Percentiles rank a stretch among this genome's conserved stretches.
These are phyloP conservation scores for Dothiorella sarmentorum DNA, from an alignment of 2,329 filamentous ascomycete genomes.

Conservation along the genomic window DNA sequence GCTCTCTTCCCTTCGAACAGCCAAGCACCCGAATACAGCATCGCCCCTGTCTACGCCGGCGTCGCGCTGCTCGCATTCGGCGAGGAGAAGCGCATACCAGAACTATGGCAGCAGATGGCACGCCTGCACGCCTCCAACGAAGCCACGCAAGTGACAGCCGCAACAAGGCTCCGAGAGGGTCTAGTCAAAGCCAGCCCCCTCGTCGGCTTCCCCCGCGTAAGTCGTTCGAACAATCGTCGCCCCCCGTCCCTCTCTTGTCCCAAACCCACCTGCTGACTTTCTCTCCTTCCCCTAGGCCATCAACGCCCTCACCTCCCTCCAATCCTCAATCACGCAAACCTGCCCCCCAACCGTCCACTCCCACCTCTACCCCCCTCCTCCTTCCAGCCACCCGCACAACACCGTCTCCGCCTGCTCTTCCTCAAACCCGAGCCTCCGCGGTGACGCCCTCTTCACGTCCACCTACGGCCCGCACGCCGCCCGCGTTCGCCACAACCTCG, in stretches of 20 bases:
- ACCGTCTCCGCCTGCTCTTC: not conserved
- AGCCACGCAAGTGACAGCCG: not conserved
- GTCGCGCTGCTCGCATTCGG: slow-evolving; percentile 10
- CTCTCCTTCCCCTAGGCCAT: not conserved
- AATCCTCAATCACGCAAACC: not conserved
- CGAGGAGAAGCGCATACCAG: slow-evolving; percentile 1
- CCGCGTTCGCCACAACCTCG: slow-evolving; percentile 14
- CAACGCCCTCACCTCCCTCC: slow-evolving; percentile 16
- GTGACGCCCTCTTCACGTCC: slow-evolving; percentile 14
- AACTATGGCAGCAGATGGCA: slow-evolving; percentile 12
- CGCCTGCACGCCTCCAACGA: not conserved
- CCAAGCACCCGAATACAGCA: slow-evolving; percentile 5
- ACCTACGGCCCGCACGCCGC: slow-evolving; percentile 18
- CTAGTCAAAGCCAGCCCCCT: slow-evolving; percentile 10
- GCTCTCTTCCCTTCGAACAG: not conserved
- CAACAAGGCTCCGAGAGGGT: not conserved
- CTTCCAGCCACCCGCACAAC: not conserved
- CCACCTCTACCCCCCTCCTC: not conserved
- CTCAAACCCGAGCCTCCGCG: not conserved
- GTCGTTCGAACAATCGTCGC: not conserved
- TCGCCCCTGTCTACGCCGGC: slow-evolving; percentile 1
- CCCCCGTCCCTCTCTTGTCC: no score
- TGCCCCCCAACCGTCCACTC: not conserved
- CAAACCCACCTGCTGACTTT: not conserved
- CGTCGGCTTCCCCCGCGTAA: slow-evolving; percentile 15